Percentiles rank a stretch among this genome's conserved stretches.
Conservation (phyloP, 106 monocot genomes). For the Posidonia australis region DNA sequence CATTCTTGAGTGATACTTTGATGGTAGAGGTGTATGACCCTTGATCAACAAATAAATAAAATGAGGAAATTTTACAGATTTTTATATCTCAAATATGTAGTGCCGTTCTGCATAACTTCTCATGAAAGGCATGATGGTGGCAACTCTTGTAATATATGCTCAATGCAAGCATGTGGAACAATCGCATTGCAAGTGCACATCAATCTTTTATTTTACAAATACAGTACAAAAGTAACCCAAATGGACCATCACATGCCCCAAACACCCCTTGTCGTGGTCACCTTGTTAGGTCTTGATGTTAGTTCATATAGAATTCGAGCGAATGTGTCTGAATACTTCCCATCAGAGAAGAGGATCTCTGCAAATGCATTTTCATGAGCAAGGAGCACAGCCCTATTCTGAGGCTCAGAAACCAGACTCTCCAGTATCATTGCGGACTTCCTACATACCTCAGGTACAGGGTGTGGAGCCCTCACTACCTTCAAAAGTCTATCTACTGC, state of each 20-base stretch:
- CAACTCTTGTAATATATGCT: no score
- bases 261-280: constrained; percentile 37
- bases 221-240: no score
- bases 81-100: no score
- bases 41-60: no score
- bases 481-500: constrained; percentile 86
- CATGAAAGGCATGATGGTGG: no score
- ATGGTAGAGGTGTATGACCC: no score
- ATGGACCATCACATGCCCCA: constrained; percentile 98
- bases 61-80: no score
- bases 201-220: no score
- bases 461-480: constrained; percentile 67
- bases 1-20: no score
- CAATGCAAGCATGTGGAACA: no score
- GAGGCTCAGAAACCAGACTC: constrained; percentile 86
- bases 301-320: constrained; percentile 81
- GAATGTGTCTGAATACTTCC: constrained; percentile 65
- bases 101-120: no score
- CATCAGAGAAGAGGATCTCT: constrained; percentile 73
- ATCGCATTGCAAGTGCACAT: no score
- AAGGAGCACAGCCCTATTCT: constrained; percentile 60
- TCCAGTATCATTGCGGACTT: constrained; percentile 81
- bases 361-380: constrained; percentile 75
- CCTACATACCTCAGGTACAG: constrained; percentile 84
- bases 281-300: constrained; percentile 64